These are phyloP conservation scores for Ilex aquifolium DNA, from an alignment of 257 asterid species.

Conservation along the genomic window DNA sequence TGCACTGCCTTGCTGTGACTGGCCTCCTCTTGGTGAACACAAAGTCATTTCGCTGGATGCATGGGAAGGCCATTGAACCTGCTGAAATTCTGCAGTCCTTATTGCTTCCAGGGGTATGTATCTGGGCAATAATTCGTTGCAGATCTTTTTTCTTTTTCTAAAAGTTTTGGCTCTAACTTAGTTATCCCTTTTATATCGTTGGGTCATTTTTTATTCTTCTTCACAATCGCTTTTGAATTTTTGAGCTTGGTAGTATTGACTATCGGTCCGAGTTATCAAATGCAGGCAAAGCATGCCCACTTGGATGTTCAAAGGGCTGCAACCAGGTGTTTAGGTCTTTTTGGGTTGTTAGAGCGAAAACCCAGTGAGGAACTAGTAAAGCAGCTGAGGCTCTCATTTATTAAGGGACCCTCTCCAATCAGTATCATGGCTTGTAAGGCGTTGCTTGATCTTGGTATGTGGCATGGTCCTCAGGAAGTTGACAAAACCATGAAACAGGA, in stretches of 20 bases:
- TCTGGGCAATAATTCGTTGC: neutral
- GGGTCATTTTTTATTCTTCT: no score
- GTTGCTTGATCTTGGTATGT: conserved; percentile 83
- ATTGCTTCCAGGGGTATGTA: conserved; percentile 89
- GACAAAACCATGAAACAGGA: conserved; percentile 61
- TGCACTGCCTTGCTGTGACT: conserved; percentile 80
- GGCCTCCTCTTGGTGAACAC: conserved; percentile 77
- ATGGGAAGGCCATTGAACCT: conserved; percentile 68
- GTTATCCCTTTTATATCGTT: neutral
- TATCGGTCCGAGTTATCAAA: conserved; percentile 6
- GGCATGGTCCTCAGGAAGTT: conserved; percentile 85
- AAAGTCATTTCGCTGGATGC: conserved; percentile 63
- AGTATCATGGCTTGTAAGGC: conserved; percentile 73
- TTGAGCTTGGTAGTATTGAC: neutral
- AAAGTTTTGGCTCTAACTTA: neutral
- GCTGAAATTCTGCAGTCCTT: conserved; percentile 68
- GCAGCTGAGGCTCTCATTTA: conserved; percentile 65
- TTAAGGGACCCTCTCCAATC: conserved; percentile 47
- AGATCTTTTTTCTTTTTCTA: no score
- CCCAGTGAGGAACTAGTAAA: conserved; percentile 62
- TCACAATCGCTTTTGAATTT: no score
- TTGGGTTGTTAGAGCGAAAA: conserved; percentile 68
- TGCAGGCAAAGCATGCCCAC: conserved; percentile 82
- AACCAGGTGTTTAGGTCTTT: conserved; percentile 86
- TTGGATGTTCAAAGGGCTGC: conserved; percentile 92